Conservation (phyloP, 192 early-diverging fungal genomes). For the Thoreauomyces humboldtii region DNA sequence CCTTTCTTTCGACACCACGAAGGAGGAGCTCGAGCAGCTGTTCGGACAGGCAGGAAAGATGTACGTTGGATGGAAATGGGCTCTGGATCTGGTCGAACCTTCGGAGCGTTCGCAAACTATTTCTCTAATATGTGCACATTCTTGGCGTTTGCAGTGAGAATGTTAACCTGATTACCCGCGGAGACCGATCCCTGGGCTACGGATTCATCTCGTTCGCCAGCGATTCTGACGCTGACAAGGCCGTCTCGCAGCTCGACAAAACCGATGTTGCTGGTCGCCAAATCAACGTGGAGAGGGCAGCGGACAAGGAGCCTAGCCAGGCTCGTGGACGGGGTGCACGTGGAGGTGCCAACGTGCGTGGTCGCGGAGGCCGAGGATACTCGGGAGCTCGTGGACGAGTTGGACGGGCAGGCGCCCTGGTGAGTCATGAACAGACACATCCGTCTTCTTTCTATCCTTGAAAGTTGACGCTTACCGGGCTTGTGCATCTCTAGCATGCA, state of each 20-base stretch:
- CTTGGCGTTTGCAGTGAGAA: conserved; percentile 56
- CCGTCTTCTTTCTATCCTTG: not conserved
- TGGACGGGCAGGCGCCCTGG: not conserved
- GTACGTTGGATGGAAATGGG: too few relatives aligned
- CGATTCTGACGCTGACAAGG: conserved; percentile 65
- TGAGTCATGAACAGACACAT: not conserved
- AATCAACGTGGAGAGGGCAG: conserved; percentile 89
- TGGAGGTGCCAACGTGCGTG: conserved; percentile 21
- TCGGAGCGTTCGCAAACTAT: too few relatives aligned
- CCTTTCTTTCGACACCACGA: conserved; percentile 83
- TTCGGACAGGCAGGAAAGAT: conserved; percentile 73
- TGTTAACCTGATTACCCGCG: conserved; percentile 79
- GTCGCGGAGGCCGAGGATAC: conserved; percentile 19
- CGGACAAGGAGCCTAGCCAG: conserved; percentile 49
- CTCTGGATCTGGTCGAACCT: too few relatives aligned
- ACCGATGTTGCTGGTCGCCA: conserved; percentile 57
- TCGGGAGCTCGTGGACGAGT: not conserved
- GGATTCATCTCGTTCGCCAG: conserved; percentile 88
- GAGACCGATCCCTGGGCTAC: conserved; percentile 83
- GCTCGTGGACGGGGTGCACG: conserved; percentile 27
- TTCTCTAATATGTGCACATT: too few relatives aligned
- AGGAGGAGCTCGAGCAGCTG: conserved; percentile 73
- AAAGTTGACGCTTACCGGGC: not conserved
- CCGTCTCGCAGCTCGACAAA: conserved; percentile 67
- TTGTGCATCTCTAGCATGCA: not conserved